Conservation (phyloP, 2,329 filamentous ascomycete species). For the Pyrenochaeta sp. region DNA sequence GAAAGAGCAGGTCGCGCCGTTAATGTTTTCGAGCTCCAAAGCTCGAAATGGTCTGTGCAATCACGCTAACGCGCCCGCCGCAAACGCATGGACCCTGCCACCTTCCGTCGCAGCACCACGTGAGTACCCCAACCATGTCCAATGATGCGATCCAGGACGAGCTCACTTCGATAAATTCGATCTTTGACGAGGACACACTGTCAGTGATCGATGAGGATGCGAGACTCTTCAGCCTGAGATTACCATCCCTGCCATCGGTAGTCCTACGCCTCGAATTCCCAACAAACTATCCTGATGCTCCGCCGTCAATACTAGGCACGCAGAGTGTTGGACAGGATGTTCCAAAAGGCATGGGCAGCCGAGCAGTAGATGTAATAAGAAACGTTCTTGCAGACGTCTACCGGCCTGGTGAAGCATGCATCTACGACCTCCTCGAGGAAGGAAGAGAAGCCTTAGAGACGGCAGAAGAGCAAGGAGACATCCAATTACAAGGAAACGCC, state of each 20-base stretch:
- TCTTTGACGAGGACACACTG: slow-evolving; percentile 76
- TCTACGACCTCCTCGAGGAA: slow-evolving; percentile 89
- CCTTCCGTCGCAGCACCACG: too few relatives aligned
- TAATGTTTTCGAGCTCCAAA: slow-evolving; percentile 13
- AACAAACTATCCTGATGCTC: slow-evolving; percentile 74
- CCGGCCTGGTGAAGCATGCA: slow-evolving; percentile 77
- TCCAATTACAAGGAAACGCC: slow-evolving; percentile 35
- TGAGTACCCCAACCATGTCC: slow-evolving; percentile 27
- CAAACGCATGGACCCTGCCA: too few relatives aligned
- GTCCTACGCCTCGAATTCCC: slow-evolving; percentile 72
- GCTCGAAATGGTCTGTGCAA: not conserved
- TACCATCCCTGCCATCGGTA: slow-evolving; percentile 69
- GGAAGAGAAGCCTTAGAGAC: slow-evolving; percentile 62
- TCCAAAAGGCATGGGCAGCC: slow-evolving; percentile 74
- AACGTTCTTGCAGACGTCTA: slow-evolving; percentile 74
- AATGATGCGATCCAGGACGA: slow-evolving; percentile 69
- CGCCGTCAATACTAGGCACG: slow-evolving; percentile 78
- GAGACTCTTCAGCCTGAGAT: slow-evolving; percentile 61
- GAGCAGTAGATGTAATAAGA: slow-evolving; percentile 73
- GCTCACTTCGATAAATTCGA: slow-evolving; percentile 82
- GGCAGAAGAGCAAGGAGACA: slow-evolving; percentile 38
- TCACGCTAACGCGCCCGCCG: slow-evolving; percentile 2
- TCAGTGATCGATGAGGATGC: slow-evolving; percentile 30
- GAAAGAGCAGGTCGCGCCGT: slow-evolving; percentile 6
- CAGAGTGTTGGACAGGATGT: slow-evolving; percentile 76